Evolutionary conservation across 2,329 filamentous ascomycete species (phyloP).

Genomic region (Orbilia blumenaviensis): DNA sequence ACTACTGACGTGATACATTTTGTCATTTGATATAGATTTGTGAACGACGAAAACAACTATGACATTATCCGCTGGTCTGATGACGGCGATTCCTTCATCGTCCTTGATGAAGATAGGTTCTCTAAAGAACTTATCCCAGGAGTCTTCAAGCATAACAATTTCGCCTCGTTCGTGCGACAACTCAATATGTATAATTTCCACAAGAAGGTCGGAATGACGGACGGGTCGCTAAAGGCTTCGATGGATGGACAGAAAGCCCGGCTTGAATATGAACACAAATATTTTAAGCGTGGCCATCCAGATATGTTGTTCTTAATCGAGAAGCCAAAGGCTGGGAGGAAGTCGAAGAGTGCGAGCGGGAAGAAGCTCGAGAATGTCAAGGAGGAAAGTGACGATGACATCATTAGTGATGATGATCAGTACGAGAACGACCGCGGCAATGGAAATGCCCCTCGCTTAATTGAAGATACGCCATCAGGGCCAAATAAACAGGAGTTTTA

Average conservation of each 20-base stretch:
- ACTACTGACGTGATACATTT: constrained; percentile 31
- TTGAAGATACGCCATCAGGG: constrained; percentile 39
- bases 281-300: constrained; percentile 90
- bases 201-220: constrained; percentile 83
- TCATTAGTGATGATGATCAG: constrained; percentile 57
- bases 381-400: constrained; percentile 66
- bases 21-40: constrained; percentile 70
- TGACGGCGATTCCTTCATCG: constrained; percentile 94
- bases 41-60: constrained; percentile 91
- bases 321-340: constrained; percentile 71
- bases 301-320: constrained; percentile 74
- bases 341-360: constrained; percentile 63
- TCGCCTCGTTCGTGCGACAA: constrained; percentile 78
- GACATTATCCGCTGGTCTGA: constrained; percentile 97
- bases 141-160: constrained; percentile 82
- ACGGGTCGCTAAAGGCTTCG: constrained; percentile 97
- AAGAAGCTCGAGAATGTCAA: constrained; percentile 75
- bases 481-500: constrained; percentile 43
- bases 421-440: constrained; percentile 59
- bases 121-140: constrained; percentile 77
- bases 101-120: constrained; percentile 92
- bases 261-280: constrained; percentile 97
- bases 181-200: constrained; percentile 74
- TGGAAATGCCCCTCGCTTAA: constrained; percentile 58
- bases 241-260: constrained; percentile 97